phyloP scores from a whole-genome alignment of 371 early-diverging fungal genomes.

The Syncephalastrum monosporum region DNA sequence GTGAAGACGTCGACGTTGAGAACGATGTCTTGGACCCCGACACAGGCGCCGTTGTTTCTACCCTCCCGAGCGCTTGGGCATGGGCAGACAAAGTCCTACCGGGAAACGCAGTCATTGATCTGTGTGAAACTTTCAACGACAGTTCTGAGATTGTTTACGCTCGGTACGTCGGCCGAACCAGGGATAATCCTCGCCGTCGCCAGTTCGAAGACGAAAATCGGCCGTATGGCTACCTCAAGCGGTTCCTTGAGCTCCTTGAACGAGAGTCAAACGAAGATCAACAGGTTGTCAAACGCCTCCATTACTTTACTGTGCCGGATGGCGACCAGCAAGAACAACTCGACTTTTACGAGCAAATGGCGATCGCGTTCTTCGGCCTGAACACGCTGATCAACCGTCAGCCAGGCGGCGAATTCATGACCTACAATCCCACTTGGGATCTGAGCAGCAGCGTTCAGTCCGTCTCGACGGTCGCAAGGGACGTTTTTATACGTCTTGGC shows the following conservation, averaged over 20 bases:
- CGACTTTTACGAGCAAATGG: not conserved
- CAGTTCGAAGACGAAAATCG: no score
- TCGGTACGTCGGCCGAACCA: no score
- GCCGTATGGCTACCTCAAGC: not conserved
- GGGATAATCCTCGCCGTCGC: no score
- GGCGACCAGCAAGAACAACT: no score
- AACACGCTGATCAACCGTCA: conserved; percentile 4
- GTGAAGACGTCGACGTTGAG: no score
- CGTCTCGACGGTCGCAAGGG: no score
- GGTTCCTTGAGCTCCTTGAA: not conserved
- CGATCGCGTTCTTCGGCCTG: conserved; percentile 7
- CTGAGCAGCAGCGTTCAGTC: no score
- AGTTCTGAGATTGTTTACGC: no score
- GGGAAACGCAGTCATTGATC: not conserved
- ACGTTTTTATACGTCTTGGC: not conserved
- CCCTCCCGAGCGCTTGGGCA: conserved; percentile 4
- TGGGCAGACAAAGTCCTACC: not conserved
- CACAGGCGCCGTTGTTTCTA: not conserved
- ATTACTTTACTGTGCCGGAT: no score
- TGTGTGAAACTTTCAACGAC: no score
- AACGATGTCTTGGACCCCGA: no score
- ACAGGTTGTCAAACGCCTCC: not conserved
- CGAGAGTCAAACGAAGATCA: conserved; percentile 1
- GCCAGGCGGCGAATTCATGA: not conserved
- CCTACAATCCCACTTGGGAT: not conserved